Conservation (phyloP, 2,329 filamentous ascomycete species). For the Sclerotinia minor region DNA sequence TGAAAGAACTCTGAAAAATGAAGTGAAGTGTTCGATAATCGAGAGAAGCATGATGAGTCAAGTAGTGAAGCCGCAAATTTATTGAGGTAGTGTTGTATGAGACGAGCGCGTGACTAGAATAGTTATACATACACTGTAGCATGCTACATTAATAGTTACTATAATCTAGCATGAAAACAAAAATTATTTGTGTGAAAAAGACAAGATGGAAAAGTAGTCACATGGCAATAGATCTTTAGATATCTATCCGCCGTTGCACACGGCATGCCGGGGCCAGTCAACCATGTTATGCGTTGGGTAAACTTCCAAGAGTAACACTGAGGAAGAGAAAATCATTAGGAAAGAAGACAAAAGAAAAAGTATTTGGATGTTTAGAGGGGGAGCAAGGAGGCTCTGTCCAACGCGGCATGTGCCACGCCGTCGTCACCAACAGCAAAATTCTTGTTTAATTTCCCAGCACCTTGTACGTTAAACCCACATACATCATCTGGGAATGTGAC, state of each 20-base stretch:
- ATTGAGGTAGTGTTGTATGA: background rate
- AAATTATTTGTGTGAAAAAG: background rate
- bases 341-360: background rate
- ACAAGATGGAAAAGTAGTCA: background rate
- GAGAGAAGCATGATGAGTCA: background rate
- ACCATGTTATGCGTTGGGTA: background rate
- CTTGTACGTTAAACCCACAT: background rate
- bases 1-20: background rate
- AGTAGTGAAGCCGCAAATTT: background rate
- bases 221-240: background rate
- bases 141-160: background rate
- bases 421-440: background rate
- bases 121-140: background rate
- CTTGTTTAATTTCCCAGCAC: conserved; percentile 1
- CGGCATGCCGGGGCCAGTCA: background rate
- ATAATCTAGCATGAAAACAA: background rate
- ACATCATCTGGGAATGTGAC: conserved; percentile 19
- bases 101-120: background rate
- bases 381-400: background rate
- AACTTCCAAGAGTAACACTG: background rate
- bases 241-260: background rate
- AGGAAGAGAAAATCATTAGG: background rate
- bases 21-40: background rate
- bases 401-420: too few species aligned
- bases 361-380: background rate